Evolutionary conservation across 2,329 filamentous ascomycete genomes (phyloP).

Genomic region (Arthroderma sp.): DNA sequence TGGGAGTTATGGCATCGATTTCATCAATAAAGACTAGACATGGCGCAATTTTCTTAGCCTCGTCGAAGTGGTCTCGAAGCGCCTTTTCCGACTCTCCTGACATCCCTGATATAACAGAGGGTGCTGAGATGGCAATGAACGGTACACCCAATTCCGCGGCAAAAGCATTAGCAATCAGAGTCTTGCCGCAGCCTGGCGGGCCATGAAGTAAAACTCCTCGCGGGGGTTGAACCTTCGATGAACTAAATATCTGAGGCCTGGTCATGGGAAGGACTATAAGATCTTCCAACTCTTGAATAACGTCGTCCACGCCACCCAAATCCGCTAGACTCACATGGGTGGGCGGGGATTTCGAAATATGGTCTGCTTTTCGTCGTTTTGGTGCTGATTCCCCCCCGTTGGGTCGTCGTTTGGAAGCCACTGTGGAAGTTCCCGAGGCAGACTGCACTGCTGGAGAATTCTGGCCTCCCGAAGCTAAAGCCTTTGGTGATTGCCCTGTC

Average conservation of each 20-base stretch:
- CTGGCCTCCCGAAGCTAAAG: slow-evolving; percentile 15
- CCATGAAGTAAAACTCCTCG: slow-evolving; percentile 69
- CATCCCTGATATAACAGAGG: slow-evolving; percentile 72
- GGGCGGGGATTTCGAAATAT: slow-evolving; percentile 50
- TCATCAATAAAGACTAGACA: slow-evolving; percentile 87
- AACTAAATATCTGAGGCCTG: slow-evolving; percentile 51
- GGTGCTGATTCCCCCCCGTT: slow-evolving; percentile 52
- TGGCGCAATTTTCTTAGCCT: slow-evolving; percentile 72
- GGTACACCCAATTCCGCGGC: slow-evolving; percentile 63
- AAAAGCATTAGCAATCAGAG: slow-evolving; percentile 67
- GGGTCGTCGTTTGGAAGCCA: slow-evolving; percentile 42
- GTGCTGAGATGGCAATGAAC: slow-evolving; percentile 70
- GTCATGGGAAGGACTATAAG: slow-evolving; percentile 61
- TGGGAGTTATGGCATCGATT: slow-evolving; percentile 81
- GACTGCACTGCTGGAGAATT: slow-evolving; percentile 16
- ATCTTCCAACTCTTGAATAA: slow-evolving; percentile 56
- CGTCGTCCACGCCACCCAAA: slow-evolving; percentile 62
- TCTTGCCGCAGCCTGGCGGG: slow-evolving; percentile 77
- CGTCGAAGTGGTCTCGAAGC: slow-evolving; percentile 72
- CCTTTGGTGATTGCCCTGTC: slow-evolving; percentile 29
- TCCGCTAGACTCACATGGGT: slow-evolving; percentile 56
- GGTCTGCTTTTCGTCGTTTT: slow-evolving; percentile 50
- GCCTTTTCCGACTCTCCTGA: slow-evolving; percentile 83
- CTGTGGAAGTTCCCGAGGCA: slow-evolving; percentile 15
- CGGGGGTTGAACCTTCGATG: slow-evolving; percentile 54